These are phyloP conservation scores for Saraca asoca DNA, from an alignment of 331 rosid genomes.

Conservation along the genomic window DNA sequence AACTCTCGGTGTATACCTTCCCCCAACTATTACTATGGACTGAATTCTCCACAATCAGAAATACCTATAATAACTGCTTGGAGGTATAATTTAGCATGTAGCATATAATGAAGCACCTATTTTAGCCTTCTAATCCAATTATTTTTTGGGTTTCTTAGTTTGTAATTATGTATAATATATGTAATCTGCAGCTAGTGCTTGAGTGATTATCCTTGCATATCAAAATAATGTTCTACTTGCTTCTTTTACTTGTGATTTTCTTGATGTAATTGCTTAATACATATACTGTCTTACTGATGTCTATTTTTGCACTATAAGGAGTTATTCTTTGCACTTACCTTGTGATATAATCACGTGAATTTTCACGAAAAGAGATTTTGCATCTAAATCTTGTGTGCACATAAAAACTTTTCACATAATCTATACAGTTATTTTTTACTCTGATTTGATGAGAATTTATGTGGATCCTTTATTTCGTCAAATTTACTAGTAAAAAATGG, in stretches of 20 bases:
- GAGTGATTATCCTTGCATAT: conserved; percentile 45
- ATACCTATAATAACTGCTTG: conserved; percentile 34
- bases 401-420: too few species aligned
- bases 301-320: background rate
- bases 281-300: conserved; percentile 11
- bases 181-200: conserved; percentile 42
- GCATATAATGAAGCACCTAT: conserved; percentile 40
- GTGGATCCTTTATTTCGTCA: too few species aligned
- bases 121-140: conserved; percentile 41
- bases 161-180: conserved; percentile 47
- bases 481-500: too few species aligned
- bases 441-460: too few species aligned
- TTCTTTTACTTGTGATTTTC: conserved; percentile 20
- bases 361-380: too few species aligned
- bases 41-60: conserved; percentile 36
- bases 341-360: conserved; percentile 19
- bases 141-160: conserved; percentile 42
- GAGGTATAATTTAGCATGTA: conserved; percentile 53
- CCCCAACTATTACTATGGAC: conserved; percentile 54
- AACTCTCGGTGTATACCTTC: conserved; percentile 53
- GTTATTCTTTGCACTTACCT: background rate
- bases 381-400: too few species aligned
- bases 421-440: too few species aligned
- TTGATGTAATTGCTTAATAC: conserved; percentile 34
- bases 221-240: conserved; percentile 31